phyloP scores from a whole-genome alignment of 2,329 filamentous ascomycete genomes.

The Rachicladosporium sp. region DNA sequence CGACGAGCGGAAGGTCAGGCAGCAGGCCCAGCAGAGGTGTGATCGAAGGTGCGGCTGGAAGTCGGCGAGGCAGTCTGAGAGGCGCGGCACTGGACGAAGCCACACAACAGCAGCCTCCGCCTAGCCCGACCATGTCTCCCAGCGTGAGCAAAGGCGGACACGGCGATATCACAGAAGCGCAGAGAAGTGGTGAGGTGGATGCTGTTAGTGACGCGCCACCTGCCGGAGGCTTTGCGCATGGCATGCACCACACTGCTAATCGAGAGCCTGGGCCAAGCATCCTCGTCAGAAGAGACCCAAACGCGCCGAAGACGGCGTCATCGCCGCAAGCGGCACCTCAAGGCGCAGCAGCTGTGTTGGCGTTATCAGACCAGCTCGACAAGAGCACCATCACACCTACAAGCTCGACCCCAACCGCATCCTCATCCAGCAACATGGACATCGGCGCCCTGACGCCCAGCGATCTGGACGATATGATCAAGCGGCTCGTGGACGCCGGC shows the following conservation, averaged over 20 bases:
- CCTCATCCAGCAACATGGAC: constrained; percentile 51
- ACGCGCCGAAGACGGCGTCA: constrained; percentile 3
- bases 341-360: constrained; percentile 17
- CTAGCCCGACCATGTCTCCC: constrained; percentile 74
- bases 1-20: constrained; percentile 40
- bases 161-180: constrained; percentile 67
- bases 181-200: constrained; percentile 82
- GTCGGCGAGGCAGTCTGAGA: constrained; percentile 25
- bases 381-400: constrained; percentile 1
- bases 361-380: constrained; percentile 11
- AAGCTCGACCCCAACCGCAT: constrained; percentile 16
- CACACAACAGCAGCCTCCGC: constrained; percentile 44
- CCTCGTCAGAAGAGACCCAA: constrained; percentile 64
- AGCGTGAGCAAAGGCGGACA: constrained; percentile 56
- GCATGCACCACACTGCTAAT: constrained; percentile 37
- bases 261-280: constrained; percentile 76
- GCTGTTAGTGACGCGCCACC: constrained; percentile 86
- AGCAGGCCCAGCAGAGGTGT: constrained; percentile 15
- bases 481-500: constrained; percentile 80
- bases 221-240: constrained; percentile 43
- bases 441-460: constrained; percentile 87
- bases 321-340: constrained; percentile 6
- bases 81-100: constrained; percentile 16
- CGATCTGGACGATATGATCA: constrained; percentile 95
- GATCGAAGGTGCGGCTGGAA: constrained; percentile 24